Conservation (phyloP, 1,139 yeast species). For the Blastobotrys capitulatus region DNA sequence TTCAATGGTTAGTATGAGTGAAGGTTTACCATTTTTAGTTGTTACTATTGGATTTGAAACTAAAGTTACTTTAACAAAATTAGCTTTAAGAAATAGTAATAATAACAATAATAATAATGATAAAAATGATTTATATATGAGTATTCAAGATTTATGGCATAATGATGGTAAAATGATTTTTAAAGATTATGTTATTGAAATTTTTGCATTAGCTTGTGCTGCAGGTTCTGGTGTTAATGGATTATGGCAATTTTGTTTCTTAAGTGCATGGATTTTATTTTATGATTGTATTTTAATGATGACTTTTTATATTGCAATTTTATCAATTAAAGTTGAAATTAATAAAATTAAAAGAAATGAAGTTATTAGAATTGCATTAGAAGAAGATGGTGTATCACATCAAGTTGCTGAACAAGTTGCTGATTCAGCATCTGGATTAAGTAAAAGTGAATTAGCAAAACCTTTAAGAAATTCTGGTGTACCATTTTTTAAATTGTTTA, state of each 20-base stretch:
- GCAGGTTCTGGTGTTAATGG: constrained; percentile 62
- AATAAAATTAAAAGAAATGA: constrained; percentile 83
- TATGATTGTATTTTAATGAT: constrained; percentile 71
- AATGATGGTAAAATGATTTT: constrained; percentile 65
- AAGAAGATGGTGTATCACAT: constrained; percentile 85
- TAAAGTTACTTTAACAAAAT: constrained; percentile 69
- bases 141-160: constrained; percentile 53
- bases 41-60: constrained; percentile 92
- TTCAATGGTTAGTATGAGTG: constrained; percentile 72
- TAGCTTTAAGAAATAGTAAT: constrained; percentile 39
- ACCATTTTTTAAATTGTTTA: constrained; percentile 55
- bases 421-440: constrained; percentile 25
- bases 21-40: constrained; percentile 90
- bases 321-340: constrained; percentile 86
- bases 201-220: constrained; percentile 64
- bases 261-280: constrained; percentile 66
- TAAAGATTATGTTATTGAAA: constrained; percentile 75
- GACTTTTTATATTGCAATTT: constrained; percentile 81
- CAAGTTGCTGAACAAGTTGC: constrained; percentile 70
- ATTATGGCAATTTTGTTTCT: constrained; percentile 74
- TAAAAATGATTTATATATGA: constrained; percentile 29
- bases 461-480: constrained; percentile 37
- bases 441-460: constrained; percentile 18
- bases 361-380: constrained; percentile 72
- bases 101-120: constrained; percentile 15